phyloP scores from a whole-genome alignment of 805 yeast species.

The Nakazawaea wyomingensis region DNA sequence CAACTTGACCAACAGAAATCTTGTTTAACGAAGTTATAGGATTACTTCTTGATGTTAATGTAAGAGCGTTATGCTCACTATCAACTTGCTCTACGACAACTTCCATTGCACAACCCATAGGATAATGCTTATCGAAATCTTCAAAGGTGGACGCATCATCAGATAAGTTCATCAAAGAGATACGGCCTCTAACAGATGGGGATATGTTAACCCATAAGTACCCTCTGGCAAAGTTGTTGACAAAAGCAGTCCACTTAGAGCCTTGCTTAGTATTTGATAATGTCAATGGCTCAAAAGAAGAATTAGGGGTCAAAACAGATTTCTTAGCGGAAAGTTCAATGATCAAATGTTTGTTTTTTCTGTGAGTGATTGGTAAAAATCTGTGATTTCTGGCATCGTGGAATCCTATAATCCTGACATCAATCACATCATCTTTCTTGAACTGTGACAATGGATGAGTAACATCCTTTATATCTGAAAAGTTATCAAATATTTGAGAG shows the following conservation, averaged over 20 bases:
- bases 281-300: conserved; percentile 23
- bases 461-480: conserved; percentile 50
- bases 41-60: conserved; percentile 44
- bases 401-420: conserved; percentile 68
- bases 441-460: conserved; percentile 56
- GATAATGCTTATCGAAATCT: conserved; percentile 51
- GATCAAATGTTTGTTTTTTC: conserved; percentile 47
- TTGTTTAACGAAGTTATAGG: conserved; percentile 39
- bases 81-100: conserved; percentile 53
- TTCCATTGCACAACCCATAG: conserved; percentile 66
- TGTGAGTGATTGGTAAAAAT: conserved; percentile 61
- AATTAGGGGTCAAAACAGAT: conserved; percentile 28
- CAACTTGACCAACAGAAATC: conserved; percentile 45
- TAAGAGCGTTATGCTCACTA: conserved; percentile 43
- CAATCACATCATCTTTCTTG: conserved; percentile 50
- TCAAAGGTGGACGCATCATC: conserved; percentile 44
- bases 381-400: conserved; percentile 67
- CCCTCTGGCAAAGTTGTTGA: conserved; percentile 60
- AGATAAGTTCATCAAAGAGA: conserved; percentile 60
- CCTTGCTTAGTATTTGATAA: conserved; percentile 45
- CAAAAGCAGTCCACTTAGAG: conserved; percentile 48
- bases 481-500: conserved; percentile 56
- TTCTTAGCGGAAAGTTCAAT: conserved; percentile 60
- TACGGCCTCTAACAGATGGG: conserved; percentile 61
- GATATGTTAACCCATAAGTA: conserved; percentile 64